A percentile compares a stretch with the other conserved stretches of the same genome.
Conservation (phyloP, 2,329 filamentous ascomycete genomes). For the Ambrosiella xylebori region DNA sequence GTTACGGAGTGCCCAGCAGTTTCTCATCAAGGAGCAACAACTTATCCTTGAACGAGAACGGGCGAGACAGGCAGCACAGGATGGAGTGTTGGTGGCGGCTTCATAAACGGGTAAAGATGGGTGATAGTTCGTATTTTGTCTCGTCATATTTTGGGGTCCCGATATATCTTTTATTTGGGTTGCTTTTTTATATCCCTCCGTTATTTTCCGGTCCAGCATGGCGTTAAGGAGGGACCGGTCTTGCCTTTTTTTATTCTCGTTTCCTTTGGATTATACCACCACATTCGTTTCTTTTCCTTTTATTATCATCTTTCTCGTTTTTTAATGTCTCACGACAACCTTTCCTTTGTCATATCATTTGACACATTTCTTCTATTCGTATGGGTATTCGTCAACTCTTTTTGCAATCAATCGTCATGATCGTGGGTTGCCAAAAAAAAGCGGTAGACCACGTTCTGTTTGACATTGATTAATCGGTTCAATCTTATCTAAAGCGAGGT, state of each 20-base stretch:
- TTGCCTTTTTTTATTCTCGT: not conserved
- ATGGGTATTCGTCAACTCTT: too few species aligned
- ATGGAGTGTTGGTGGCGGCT: not conserved
- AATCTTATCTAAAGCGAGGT: too few species aligned
- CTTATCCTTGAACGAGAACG: not conserved
- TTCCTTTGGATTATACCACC: not conserved
- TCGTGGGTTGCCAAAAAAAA: too few species aligned
- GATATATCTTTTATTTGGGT: not conserved
- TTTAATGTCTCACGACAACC: too few species aligned
- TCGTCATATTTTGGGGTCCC: not conserved
- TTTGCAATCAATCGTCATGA: too few species aligned
- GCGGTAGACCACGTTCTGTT: too few species aligned
- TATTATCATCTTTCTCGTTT: not conserved
- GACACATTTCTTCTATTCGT: too few species aligned
- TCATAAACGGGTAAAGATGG: not conserved
- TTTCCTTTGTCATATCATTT: too few species aligned
- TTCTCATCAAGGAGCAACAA: constrained; percentile 20
- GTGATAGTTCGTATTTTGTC: not conserved
- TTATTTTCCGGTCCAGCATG: not conserved
- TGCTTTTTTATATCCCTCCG: not conserved
- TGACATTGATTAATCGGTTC: too few species aligned
- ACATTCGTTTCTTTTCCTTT: not conserved
- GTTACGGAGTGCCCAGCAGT: constrained; percentile 23
- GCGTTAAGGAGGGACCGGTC: not conserved
- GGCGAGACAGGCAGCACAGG: not conserved